phyloP scores from a whole-genome alignment of 2,329 filamentous ascomycete species.

The Pseudopithomyces maydicus region DNA sequence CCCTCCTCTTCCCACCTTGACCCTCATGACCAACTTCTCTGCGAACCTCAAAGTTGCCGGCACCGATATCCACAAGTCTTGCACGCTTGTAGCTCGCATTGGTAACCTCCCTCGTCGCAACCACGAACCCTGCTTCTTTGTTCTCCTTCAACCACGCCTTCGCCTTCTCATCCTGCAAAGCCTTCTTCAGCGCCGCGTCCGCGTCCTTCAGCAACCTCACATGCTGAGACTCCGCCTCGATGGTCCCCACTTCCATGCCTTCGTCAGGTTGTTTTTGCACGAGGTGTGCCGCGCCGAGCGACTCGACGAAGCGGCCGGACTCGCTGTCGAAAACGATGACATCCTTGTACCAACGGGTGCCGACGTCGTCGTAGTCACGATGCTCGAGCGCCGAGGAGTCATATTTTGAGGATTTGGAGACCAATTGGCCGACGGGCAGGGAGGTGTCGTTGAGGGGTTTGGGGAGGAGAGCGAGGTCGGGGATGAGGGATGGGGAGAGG shows the following conservation, averaged over 20 bases:
- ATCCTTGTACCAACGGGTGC: constrained; percentile 44
- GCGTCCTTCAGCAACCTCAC: constrained; percentile 39
- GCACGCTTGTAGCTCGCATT: constrained; percentile 45
- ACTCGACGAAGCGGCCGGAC: constrained; percentile 31
- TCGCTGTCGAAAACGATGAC: constrained; percentile 35
- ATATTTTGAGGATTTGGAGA: constrained; percentile 36
- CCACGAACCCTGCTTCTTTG: constrained; percentile 39
- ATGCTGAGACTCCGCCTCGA: constrained; percentile 40
- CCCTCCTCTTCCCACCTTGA: constrained; percentile 35
- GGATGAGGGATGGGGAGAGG: constrained; percentile 37
- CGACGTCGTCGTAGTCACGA: constrained; percentile 43
- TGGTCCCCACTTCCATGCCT: constrained; percentile 37
- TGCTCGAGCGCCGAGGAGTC: constrained; percentile 34
- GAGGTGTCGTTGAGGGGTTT: constrained; percentile 30
- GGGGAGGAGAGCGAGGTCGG: constrained; percentile 39
- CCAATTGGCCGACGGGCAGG: constrained; percentile 39
- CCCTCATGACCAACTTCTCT: constrained; percentile 36
- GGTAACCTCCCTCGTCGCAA: constrained; percentile 33
- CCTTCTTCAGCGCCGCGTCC: constrained; percentile 30
- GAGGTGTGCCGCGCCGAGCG: constrained; percentile 37
- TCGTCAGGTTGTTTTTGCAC: constrained; percentile 32
- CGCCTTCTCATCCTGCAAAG: constrained; percentile 28
- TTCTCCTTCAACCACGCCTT: constrained; percentile 36
- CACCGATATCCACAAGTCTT: constrained; percentile 34
- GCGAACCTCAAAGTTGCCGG: constrained; percentile 37